phyloP scores from a whole-genome alignment of 1,284 basidiomycete genomes.

The Austropuccinia psidii region DNA sequence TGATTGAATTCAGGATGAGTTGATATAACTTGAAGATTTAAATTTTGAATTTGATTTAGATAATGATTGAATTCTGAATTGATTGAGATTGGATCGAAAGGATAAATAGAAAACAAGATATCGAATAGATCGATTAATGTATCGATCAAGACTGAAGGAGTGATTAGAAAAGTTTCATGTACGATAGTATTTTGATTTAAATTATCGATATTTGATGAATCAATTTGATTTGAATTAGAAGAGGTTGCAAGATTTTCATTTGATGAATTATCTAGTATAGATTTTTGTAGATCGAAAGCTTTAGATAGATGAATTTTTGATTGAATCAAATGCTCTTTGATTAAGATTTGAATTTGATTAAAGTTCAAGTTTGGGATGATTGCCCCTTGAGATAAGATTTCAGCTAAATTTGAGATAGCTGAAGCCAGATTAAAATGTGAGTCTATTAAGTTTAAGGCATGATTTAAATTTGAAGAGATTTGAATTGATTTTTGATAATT shows the following conservation, averaged over 20 bases:
- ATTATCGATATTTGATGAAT: background rate
- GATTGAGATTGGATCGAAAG: background rate
- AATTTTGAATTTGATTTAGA: background rate
- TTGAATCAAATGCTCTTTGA: background rate
- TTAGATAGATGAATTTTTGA: background rate
- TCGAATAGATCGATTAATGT: slow-evolving; percentile 22
- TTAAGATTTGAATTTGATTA: too few species aligned
- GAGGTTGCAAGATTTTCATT: background rate
- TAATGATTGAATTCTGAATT: background rate
- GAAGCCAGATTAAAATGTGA: slow-evolving; percentile 12
- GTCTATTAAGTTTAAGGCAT: slow-evolving; percentile 13
- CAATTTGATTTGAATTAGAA: background rate
- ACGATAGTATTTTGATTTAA: slow-evolving; percentile 4
- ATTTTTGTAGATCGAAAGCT: slow-evolving; percentile 21
- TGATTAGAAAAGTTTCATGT: slow-evolving; percentile 7
- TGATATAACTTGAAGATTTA: slow-evolving; percentile 1
- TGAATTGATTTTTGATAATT: background rate
- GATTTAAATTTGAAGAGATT: background rate
- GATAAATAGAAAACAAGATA: slow-evolving; percentile 11
- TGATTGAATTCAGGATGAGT: background rate
- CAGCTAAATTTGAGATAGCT: background rate
- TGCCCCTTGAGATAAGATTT: slow-evolving; percentile 5
- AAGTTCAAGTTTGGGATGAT: background rate
- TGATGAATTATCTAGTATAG: background rate
- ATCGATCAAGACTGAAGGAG: slow-evolving; percentile 26